These are phyloP conservation scores for Chalciporus sp. DNA, from an alignment of 1,284 basidiomycete genomes.

Conservation along the genomic window DNA sequence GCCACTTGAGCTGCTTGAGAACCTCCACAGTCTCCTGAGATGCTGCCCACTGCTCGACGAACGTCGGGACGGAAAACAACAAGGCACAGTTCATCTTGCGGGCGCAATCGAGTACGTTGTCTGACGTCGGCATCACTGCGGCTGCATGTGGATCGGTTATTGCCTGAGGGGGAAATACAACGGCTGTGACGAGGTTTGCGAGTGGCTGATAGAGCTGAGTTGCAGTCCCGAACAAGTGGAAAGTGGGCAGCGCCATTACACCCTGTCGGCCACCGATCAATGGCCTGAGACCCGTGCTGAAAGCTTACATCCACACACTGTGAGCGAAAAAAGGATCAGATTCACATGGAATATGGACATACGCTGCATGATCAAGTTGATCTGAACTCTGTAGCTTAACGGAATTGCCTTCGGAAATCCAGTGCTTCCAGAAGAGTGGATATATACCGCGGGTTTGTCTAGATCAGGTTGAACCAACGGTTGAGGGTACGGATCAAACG, in stretches of 20 bases:
- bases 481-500: neutral
- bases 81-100: constrained; percentile 1
- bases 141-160: neutral
- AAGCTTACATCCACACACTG: neutral
- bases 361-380: constrained; percentile 8
- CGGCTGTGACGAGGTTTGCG: neutral
- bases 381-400: constrained; percentile 11
- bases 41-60: constrained; percentile 14
- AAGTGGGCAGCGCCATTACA: constrained; percentile 11
- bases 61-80: constrained; percentile 16
- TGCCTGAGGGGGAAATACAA: constrained; percentile 11
- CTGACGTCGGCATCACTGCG: constrained; percentile 19
- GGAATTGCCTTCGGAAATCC: constrained; percentile 11
- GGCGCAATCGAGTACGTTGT: constrained; percentile 18
- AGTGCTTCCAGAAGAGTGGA: constrained; percentile 16
- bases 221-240: constrained; percentile 7
- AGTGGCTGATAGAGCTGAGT: constrained; percentile 13
- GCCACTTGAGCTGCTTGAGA: constrained; percentile 7
- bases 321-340: neutral
- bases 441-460: constrained; percentile 1
- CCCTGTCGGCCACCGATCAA: neutral
- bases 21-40: constrained; percentile 7
- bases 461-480: neutral
- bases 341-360: neutral
- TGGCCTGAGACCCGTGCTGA: neutral